These are phyloP conservation scores for Salix brachista DNA, from an alignment of 345 rosid genomes.

Conservation along the genomic window DNA sequence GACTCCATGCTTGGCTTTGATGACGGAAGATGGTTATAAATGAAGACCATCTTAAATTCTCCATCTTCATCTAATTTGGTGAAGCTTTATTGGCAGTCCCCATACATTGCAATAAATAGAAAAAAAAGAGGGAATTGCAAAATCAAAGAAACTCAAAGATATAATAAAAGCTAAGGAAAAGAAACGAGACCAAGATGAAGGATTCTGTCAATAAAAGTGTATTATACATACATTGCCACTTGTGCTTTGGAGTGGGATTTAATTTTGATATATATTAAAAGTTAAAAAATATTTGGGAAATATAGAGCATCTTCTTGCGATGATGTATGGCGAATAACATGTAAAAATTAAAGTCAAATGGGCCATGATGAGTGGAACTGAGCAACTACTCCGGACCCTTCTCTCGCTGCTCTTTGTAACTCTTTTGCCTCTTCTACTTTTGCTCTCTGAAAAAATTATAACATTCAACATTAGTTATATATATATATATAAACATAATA, in stretches of 20 bases:
- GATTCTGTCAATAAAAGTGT: background rate
- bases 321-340: slow-evolving; percentile 4
- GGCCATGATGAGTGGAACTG: slow-evolving; percentile 17
- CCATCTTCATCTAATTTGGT: no score
- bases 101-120: background rate
- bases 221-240: background rate
- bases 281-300: background rate
- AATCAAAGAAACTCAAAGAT: background rate
- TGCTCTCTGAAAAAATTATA: slow-evolving; percentile 15
- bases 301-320: background rate
- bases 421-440: slow-evolving; percentile 24
- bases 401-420: slow-evolving; percentile 39
- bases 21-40: background rate
- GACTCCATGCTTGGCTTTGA: background rate
- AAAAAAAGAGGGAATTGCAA: background rate
- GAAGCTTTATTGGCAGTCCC: no score
- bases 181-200: background rate
- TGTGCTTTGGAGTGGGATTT: background rate
- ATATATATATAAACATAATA: background rate
- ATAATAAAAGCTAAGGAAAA: background rate
- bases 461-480: background rate
- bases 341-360: slow-evolving; percentile 14
- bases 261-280: background rate
- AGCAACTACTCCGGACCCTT: slow-evolving; percentile 11
- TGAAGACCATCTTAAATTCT: background rate